Conservation (phyloP, 116 monocot species). For the Cymodocea nodosa region DNA sequence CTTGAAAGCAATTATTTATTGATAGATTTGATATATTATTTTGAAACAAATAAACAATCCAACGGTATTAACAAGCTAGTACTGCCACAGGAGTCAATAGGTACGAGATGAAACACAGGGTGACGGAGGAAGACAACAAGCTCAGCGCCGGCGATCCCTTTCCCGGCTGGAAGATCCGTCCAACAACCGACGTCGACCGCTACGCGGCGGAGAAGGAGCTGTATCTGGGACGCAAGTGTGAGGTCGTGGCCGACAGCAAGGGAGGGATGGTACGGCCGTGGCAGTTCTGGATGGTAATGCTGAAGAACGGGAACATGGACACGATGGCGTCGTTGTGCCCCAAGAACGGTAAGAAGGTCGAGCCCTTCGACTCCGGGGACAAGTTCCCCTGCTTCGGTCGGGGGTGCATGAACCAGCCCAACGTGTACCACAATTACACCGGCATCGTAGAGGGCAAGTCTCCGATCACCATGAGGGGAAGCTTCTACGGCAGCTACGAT, state of each 20-base stretch:
- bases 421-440: constrained; percentile 53
- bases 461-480: constrained; percentile 22
- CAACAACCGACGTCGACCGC: constrained; percentile 27
- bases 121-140: constrained; percentile 34
- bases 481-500: constrained; percentile 27
- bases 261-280: constrained; percentile 26
- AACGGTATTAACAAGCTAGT: too few relatives aligned
- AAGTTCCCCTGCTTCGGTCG: constrained; percentile 63
- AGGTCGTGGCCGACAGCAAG: constrained; percentile 13
- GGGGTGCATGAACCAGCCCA: constrained; percentile 84
- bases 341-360: constrained; percentile 33
- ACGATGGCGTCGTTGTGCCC: constrained; percentile 58
- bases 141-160: constrained; percentile 28
- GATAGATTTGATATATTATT: too few relatives aligned
- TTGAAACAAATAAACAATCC: too few relatives aligned
- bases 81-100: neutral
- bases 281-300: constrained; percentile 97
- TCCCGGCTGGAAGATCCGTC: neutral
- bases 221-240: constrained; percentile 56
- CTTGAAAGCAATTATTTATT: too few relatives aligned
- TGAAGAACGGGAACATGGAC: constrained; percentile 89
- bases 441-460: neutral
- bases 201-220: constrained; percentile 65
- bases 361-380: constrained; percentile 40
- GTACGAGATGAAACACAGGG: constrained; percentile 20